A percentile compares a stretch with the other conserved stretches of the same genome.
Evolutionary conservation across 495 filamentous ascomycete genomes (phyloP).

Genomic region (Amphirosellinia nigrospora): DNA sequence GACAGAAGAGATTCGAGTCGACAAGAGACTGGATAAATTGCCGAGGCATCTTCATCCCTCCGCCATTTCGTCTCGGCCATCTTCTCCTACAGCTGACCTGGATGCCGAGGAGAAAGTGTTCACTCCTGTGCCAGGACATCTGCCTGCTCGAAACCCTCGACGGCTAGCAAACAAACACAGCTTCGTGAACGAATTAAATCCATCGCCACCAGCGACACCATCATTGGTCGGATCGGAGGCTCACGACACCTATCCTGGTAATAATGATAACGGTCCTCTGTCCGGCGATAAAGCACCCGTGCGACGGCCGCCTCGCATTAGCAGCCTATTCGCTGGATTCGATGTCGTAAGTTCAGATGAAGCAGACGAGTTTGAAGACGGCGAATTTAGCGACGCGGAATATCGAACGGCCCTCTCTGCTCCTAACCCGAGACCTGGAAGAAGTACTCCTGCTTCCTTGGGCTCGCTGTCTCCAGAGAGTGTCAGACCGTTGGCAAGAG

Average conservation of each 20-base stretch:
- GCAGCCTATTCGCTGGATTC: slow-evolving; percentile 87
- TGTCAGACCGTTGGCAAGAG: slow-evolving; percentile 31
- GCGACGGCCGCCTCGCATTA: slow-evolving; percentile 74
- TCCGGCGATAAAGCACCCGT: slow-evolving; percentile 65
- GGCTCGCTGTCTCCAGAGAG: slow-evolving; percentile 43
- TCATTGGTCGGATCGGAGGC: slow-evolving; percentile 46
- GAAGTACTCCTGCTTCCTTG: slow-evolving; percentile 40
- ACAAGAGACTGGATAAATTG: slow-evolving; percentile 72
- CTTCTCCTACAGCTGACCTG: slow-evolving; percentile 48
- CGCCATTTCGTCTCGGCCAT: slow-evolving; percentile 63
- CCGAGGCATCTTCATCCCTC: slow-evolving; percentile 81
- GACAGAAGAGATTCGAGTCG: slow-evolving; percentile 85
- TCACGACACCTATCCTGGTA: slow-evolving; percentile 75
- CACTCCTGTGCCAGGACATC: slow-evolving; percentile 56
- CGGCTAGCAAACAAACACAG: slow-evolving; percentile 53
- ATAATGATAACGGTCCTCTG: slow-evolving; percentile 81
- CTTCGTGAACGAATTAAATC: slow-evolving; percentile 50
- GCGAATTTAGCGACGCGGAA: slow-evolving; percentile 68
- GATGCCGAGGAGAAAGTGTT: slow-evolving; percentile 48
- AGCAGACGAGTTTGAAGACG: slow-evolving; percentile 62
- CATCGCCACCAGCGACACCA: slow-evolving; percentile 49
- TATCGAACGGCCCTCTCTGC: slow-evolving; percentile 69
- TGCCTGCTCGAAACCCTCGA: slow-evolving; percentile 59
- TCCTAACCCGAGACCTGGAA: slow-evolving; percentile 54
- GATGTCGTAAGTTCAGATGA: slow-evolving; percentile 64